These are phyloP conservation scores for Helminthosporium solani DNA, from an alignment of 2,329 filamentous ascomycete species.

Conservation along the genomic window DNA sequence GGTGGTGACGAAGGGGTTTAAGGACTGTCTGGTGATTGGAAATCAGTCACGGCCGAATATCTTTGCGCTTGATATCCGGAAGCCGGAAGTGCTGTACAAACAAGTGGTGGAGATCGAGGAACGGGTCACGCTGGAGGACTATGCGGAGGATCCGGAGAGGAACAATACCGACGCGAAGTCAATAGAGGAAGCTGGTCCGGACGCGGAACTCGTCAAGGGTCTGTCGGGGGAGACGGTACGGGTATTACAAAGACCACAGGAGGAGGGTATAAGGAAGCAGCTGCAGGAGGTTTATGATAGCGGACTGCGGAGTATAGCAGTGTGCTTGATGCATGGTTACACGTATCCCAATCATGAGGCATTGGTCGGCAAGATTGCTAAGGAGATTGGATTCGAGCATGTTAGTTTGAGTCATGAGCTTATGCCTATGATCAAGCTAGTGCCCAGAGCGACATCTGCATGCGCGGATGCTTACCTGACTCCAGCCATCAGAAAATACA, in stretches of 20 bases:
- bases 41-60: conserved; percentile 89
- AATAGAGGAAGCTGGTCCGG: conserved; percentile 47
- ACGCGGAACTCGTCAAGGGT: conserved; percentile 65
- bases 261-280: conserved; percentile 58
- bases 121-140: conserved; percentile 87
- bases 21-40: conserved; percentile 83
- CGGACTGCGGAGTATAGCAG: conserved; percentile 78
- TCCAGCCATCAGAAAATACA: conserved; percentile 75
- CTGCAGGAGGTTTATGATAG: conserved; percentile 67
- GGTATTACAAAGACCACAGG: conserved; percentile 63
- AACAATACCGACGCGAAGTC: conserved; percentile 57
- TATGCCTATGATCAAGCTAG: conserved; percentile 86
- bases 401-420: conserved; percentile 78
- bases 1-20: conserved; percentile 84
- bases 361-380: conserved; percentile 71
- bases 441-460: conserved; percentile 72
- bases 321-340: conserved; percentile 90
- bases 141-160: conserved; percentile 79
- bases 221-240: conserved; percentile 74
- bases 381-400: conserved; percentile 78
- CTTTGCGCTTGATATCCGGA: conserved; percentile 83
- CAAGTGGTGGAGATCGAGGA: conserved; percentile 87
- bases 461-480: conserved; percentile 80
- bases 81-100: conserved; percentile 85
- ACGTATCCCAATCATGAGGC: conserved; percentile 87